phyloP scores from a whole-genome alignment of 495 filamentous ascomycete genomes.

The Neurospora discreta region DNA sequence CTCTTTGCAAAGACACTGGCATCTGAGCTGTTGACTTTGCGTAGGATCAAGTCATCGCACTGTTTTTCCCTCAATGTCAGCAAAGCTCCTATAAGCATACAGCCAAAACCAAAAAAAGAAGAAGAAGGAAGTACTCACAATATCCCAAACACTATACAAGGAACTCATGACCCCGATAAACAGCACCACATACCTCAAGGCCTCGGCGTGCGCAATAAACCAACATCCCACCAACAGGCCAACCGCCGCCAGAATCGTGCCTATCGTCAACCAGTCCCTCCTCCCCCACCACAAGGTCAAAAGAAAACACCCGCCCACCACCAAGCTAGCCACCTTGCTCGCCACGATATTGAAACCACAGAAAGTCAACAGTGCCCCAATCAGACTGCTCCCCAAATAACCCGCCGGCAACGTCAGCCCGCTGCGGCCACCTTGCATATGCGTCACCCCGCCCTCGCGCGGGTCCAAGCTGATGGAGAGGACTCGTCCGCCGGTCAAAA shows the following conservation, averaged over 20 bases:
- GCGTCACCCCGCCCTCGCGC: conserved; percentile 61
- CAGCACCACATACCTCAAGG: conserved; percentile 62
- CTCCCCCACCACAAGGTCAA: conserved; percentile 72
- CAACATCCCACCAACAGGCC: conserved; percentile 63
- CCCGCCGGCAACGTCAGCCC: conserved; percentile 67
- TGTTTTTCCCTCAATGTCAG: not conserved
- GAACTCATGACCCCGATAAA: conserved; percentile 75
- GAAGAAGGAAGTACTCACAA: conserved; percentile 39
- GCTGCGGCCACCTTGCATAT: conserved; percentile 66
- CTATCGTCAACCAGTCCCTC: conserved; percentile 64
- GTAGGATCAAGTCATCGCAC: conserved; percentile 73
- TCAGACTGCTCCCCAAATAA: conserved; percentile 65
- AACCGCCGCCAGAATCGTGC: conserved; percentile 56
- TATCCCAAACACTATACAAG: conserved; percentile 77
- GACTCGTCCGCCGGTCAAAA: conserved; percentile 60
- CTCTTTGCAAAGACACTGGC: conserved; percentile 69
- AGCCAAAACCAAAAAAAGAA: not conserved
- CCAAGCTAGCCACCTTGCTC: conserved; percentile 63
- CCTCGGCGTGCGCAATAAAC: conserved; percentile 68
- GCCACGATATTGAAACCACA: conserved; percentile 73
- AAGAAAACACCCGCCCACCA: conserved; percentile 61
- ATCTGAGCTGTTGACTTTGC: conserved; percentile 71
- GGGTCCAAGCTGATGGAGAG: conserved; percentile 54
- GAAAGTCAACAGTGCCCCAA: conserved; percentile 68
- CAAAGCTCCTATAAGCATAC: too few species aligned